Conservation (phyloP, 2,329 filamentous ascomycete species). For the Stagonosporopsis vannaccii region DNA sequence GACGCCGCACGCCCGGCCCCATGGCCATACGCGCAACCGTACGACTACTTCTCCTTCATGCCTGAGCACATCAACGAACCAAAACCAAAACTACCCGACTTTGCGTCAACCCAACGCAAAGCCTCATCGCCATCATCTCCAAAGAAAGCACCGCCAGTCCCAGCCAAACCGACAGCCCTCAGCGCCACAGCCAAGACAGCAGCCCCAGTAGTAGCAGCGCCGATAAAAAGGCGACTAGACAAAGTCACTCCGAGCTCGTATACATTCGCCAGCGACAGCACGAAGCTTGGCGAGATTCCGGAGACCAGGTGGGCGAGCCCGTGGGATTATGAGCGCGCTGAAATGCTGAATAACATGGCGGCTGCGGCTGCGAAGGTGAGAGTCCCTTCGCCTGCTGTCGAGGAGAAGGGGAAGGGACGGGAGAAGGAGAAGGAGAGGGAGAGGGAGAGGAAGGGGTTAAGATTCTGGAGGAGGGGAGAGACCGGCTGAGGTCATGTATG, state of each 20-base stretch:
- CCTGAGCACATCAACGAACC: slow-evolving; percentile 25
- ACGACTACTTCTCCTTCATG: slow-evolving; percentile 20
- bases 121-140: not conserved
- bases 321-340: slow-evolving; percentile 53
- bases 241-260: slow-evolving; percentile 51
- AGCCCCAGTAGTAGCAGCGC: slow-evolving; percentile 5
- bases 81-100: slow-evolving; percentile 24
- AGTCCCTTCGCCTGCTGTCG: not conserved
- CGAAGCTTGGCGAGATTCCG: slow-evolving; percentile 59
- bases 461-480: slow-evolving; percentile 29
- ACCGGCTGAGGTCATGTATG: slow-evolving; percentile 2
- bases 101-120: slow-evolving; percentile 21
- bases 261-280: slow-evolving; percentile 55
- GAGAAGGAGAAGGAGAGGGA: slow-evolving; percentile 20
- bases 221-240: slow-evolving; percentile 40
- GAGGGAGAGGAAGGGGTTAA: slow-evolving; percentile 31
- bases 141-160: slow-evolving; percentile 11
- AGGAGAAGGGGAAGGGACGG: slow-evolving; percentile 8
- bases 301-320: slow-evolving; percentile 54
- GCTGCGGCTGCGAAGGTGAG: slow-evolving; percentile 18
- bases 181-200: not conserved
- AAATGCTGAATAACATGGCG: slow-evolving; percentile 52
- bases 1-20: slow-evolving; percentile 22
- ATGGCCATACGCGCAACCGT: slow-evolving; percentile 18
- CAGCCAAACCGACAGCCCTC: slow-evolving; percentile 13